phyloP scores from a whole-genome alignment of 139 green algal genomes.

The Parachlorella kessleri region DNA sequence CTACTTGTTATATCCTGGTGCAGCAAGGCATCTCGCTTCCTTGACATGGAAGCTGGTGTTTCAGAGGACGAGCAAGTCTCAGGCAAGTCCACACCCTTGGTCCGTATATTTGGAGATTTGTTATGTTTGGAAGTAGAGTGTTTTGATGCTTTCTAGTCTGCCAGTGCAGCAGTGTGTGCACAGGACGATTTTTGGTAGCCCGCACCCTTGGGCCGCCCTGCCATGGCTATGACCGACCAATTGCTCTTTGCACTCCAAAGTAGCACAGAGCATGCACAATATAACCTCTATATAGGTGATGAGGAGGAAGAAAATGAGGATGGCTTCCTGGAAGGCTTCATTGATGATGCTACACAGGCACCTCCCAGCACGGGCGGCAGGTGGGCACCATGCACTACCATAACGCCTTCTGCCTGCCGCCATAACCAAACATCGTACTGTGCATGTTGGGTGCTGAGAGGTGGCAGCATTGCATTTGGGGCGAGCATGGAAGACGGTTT shows the following conservation, averaged over 20 bases:
- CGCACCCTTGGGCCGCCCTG: too few species aligned
- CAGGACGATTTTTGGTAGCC: too few species aligned
- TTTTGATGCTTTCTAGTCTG: too few species aligned
- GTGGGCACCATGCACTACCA: too few species aligned
- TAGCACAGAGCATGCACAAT: background rate
- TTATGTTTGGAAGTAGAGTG: too few species aligned
- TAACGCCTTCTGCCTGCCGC: too few species aligned
- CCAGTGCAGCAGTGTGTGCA: too few species aligned
- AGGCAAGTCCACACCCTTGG: too few species aligned
- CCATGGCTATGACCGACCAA: background rate
- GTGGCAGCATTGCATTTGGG: background rate
- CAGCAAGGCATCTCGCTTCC: background rate
- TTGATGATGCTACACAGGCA: constrained; percentile 1
- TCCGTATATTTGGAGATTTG: too few species aligned
- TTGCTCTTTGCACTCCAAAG: background rate
- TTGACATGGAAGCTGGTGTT: background rate
- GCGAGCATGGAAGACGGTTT: background rate
- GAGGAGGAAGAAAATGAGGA: constrained; percentile 17
- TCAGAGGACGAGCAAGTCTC: background rate
- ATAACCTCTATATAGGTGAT: constrained; percentile 1
- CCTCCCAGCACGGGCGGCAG: constrained; percentile 8
- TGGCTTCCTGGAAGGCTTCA: constrained; percentile 2
- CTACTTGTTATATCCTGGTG: too few species aligned
- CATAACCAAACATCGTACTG: too few species aligned
- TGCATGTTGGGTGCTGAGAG: background rate